Conservation (phyloP, 2,329 filamentous ascomycete genomes). For the Monosporascus ibericus region DNA sequence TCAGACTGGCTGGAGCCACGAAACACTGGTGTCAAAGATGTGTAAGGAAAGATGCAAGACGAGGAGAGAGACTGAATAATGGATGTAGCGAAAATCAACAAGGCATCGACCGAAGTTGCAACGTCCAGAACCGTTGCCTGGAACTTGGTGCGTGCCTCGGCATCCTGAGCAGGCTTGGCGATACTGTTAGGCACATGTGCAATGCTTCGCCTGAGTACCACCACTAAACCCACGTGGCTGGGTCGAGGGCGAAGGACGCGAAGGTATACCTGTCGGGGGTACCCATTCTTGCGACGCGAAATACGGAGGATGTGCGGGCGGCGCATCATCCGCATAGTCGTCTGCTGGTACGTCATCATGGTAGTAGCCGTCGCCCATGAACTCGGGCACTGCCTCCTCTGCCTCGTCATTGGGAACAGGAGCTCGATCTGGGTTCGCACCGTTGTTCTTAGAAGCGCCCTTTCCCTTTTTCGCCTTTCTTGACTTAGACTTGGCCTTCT, state of each 20-base stretch:
- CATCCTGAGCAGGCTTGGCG: no score
- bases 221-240: conserved; percentile 3
- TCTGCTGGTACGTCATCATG: conserved; percentile 14
- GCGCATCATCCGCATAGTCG: conserved; percentile 6
- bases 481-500: conserved; percentile 92
- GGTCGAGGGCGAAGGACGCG: conserved; percentile 3
- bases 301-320: conserved; percentile 9
- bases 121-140: background rate
- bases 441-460: conserved; percentile 44
- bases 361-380: conserved; percentile 20
- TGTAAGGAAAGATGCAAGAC: conserved; percentile 3
- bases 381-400: conserved; percentile 13
- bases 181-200: no score
- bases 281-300: background rate
- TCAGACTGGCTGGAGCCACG: background rate
- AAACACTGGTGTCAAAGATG: conserved; percentile 2
- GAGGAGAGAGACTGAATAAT: conserved; percentile 1
- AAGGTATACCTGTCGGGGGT: background rate
- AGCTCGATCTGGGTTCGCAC: conserved; percentile 18
- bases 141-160: background rate
- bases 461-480: conserved; percentile 86
- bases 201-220: no score
- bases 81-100: background rate
- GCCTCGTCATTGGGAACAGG: conserved; percentile 12
- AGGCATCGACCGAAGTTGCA: background rate